Base-by-base conservation (phyloP, 768 basidiomycete genomes). In the Leccinum ochraceum region DNA sequence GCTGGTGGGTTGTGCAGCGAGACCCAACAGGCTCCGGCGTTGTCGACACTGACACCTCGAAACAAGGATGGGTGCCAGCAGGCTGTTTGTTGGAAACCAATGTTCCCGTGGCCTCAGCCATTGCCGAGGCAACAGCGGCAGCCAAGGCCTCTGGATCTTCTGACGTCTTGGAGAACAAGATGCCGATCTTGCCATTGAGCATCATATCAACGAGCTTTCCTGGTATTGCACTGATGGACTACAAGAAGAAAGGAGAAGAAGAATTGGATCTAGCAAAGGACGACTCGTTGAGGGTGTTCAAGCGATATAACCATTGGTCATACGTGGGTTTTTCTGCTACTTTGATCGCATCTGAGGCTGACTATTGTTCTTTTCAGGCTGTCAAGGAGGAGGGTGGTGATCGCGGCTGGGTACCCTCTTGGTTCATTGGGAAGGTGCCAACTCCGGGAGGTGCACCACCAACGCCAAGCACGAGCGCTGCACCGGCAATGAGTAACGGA, bases 1-100 rank as follows among this genome's bases (percentile, higher is more conserved):
- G 97, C 1, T 99, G 97, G 97, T 99, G 96, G 94, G 92, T 98
- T 36, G 97, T 98, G 4, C 95, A 98, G 71, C 87, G 92, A 36
- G 97, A 99, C 74, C 90, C 90, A 32, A 86, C 85, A 37, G 95
- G 95, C 5, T 83, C 87, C 3, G 93, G 94, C 10, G 74, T 86
- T 22, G 86, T 93, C 30, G 89, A 88, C 68, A 79, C 86, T 16
- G 92, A 94, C 63, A 80, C 86, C 28, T 79, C 82, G 48, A 90
- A 90, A 72, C 94, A 95, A 69, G 94, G 95, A 57, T 98, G 96
- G 96, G 95, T 99, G 3, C 96, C 96, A 44, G 95, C 96, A 5
- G 96, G 96, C 36, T 99, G 96, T 72, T 80, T 99, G 14, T 83
- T 98, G 39, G 96, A 99, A 75, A 94, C 93, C 6, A 90, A 87